Evolutionary conservation across 768 basidiomycete species (phyloP).

Genomic region (Lentinus brumalis): DNA sequence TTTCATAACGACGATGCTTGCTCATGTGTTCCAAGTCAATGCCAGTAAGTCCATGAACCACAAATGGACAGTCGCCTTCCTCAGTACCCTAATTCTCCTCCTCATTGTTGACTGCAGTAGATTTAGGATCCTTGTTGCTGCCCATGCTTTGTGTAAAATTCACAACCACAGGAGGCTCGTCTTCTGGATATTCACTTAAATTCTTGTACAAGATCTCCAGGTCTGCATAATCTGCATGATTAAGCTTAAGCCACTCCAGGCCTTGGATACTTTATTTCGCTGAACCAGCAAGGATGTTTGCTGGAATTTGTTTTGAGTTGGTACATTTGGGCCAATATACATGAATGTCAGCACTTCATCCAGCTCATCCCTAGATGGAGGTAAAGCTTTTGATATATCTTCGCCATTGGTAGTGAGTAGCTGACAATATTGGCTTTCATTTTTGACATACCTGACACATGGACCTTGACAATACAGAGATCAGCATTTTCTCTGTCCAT

Average conservation of each 20-base stretch:
- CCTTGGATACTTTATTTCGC: conserved; percentile 16
- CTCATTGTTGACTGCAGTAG: background rate
- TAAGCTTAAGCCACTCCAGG: conserved; percentile 26
- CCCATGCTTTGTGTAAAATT: background rate
- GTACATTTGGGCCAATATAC: conserved; percentile 31
- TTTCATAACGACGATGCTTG: background rate
- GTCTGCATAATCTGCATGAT: conserved; percentile 20
- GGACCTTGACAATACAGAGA: conserved; percentile 34
- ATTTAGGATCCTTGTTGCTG: background rate
- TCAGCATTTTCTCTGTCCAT: conserved; percentile 34
- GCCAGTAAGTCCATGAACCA: conserved; percentile 10
- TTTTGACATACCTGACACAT: conserved; percentile 27
- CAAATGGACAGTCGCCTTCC: conserved; percentile 4
- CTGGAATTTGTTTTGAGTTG: conserved; percentile 30
- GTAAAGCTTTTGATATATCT: conserved; percentile 15
- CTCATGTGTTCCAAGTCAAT: background rate
- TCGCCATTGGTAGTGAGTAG: conserved; percentile 15
- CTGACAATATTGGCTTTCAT: conserved; percentile 21
- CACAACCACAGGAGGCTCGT: conserved; percentile 4
- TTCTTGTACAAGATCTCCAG: conserved; percentile 11
- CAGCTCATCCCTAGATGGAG: conserved; percentile 11
- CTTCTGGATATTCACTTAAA: conserved; percentile 7
- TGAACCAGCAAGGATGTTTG: conserved; percentile 26
- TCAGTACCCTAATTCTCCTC: background rate
- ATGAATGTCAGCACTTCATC: conserved; percentile 31